Evolutionary conservation across 2,329 filamentous ascomycete genomes (phyloP), one percentile per base, ranked within the genome.

Genomic region (Cladosporium velox): DNA sequence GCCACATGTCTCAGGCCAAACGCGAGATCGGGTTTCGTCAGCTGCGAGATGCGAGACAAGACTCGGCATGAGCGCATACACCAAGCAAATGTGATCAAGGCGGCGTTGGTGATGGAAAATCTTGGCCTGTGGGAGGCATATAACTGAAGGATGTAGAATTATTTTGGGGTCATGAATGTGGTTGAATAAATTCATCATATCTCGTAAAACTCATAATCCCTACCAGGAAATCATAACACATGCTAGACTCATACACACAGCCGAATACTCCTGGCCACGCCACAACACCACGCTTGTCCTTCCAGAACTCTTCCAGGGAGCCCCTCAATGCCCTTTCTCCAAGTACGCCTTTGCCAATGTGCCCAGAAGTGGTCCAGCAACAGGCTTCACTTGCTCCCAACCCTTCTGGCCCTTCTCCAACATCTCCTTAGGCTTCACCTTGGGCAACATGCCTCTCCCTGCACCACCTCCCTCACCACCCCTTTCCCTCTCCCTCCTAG

Each of bases 381-480:
- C 59, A 30, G 66, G 66, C 66, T 67, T 59, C 26, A 57, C 63
- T 18, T 24, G 24, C 47, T 67, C 61, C 66, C 66, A 67, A 1
- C 55, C 62, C 63, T 67, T 67, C 63, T 67, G 57, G 8, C 66
- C 66, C 62, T 65, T 65, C 49, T 64, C 66, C 66, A 67, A 52
- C 10, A 65, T 60, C 21, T 65, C 62, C 62, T 65, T 63, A 5
- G 61, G 49, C 47, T 65, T 61, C 28, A 65, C 44, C 57, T 61
- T 65, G 6, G 65, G 61, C 34, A 44, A 26, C 47, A 61, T 57
- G 2, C 52, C 47, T 26, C 32, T 41, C 3, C 55, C 34, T 14
- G 21, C 34, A 11, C 64, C 34, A 11, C 64, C 57, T 18, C 47
- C 26, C 30, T 47, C 49, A 10, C 21, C 41, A 26, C 64, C 58